Conservation (phyloP, 331 rosid genomes). For the Quercus tomentella region DNA sequence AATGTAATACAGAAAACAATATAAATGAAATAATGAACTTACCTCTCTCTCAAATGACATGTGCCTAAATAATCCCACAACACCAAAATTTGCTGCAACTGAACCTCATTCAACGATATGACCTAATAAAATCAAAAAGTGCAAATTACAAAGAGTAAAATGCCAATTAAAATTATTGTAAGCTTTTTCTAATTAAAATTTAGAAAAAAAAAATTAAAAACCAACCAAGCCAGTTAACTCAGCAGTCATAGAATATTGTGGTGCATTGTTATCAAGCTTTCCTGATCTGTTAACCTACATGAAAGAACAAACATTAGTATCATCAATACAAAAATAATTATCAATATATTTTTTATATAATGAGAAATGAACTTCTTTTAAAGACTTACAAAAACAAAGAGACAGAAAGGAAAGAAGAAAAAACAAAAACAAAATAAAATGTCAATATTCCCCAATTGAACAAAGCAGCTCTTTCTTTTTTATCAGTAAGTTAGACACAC, state of each 20-base stretch:
- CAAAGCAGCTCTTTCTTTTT: not conserved
- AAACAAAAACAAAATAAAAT: not conserved
- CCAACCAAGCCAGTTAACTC: constrained; percentile 78
- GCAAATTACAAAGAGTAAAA: constrained; percentile 13
- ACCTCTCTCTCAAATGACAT: constrained; percentile 74
- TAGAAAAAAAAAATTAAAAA: not conserved
- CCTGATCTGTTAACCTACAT: constrained; percentile 76
- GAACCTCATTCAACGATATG: constrained; percentile 75
- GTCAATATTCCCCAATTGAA: not conserved
- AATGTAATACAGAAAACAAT: not conserved
- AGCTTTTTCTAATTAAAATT: not conserved
- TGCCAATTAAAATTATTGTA: not conserved
- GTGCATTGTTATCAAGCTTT: constrained; percentile 54
- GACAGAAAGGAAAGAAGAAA: not conserved
- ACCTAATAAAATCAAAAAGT: constrained; percentile 30
- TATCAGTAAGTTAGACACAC: too few species aligned
- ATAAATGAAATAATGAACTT: constrained; percentile 28
- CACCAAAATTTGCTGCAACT: constrained; percentile 64
- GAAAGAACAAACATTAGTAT: constrained; percentile 9
- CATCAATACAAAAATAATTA: not conserved
- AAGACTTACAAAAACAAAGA: not conserved
- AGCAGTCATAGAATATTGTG: constrained; percentile 72
- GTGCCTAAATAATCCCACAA: constrained; percentile 72
- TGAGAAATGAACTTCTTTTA: not conserved
- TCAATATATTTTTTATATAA: not conserved